A percentile compares a stretch with the other conserved stretches of the same genome.
Conservation (phyloP, 2,329 filamentous ascomycete genomes). For the Mycocentrospora acerina region DNA sequence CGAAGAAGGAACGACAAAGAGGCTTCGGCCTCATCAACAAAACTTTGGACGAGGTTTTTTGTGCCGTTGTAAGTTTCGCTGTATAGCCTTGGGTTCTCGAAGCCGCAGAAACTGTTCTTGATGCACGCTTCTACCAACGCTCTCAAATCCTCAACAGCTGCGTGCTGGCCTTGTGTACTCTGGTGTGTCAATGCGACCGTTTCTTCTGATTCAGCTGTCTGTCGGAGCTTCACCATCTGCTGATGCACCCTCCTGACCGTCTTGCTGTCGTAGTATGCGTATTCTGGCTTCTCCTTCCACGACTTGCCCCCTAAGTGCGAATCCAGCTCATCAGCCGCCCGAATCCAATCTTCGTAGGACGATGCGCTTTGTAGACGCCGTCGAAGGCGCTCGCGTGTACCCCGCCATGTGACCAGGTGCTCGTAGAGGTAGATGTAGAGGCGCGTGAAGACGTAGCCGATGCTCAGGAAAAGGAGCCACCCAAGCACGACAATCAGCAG, state of each 20-base stretch:
- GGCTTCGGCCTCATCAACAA: slow-evolving; percentile 78
- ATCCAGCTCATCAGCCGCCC: slow-evolving; percentile 77
- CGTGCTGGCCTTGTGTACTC: slow-evolving; percentile 30
- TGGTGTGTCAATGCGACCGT: slow-evolving; percentile 33
- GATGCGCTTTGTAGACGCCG: slow-evolving; percentile 69
- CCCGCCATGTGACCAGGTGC: slow-evolving; percentile 86
- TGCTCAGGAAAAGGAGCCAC: slow-evolving; percentile 75
- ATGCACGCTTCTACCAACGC: slow-evolving; percentile 83
- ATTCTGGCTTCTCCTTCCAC: slow-evolving; percentile 75
- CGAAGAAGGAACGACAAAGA: slow-evolving; percentile 68
- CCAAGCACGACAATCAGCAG: slow-evolving; percentile 75
- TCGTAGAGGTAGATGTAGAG: slow-evolving; percentile 93
- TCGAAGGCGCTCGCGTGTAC: slow-evolving; percentile 70
- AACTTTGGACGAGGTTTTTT: slow-evolving; percentile 90
- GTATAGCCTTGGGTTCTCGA: slow-evolving; percentile 93
- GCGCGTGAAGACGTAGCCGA: slow-evolving; percentile 77
- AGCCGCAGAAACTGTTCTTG: slow-evolving; percentile 95
- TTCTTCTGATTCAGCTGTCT: slow-evolving; percentile 58
- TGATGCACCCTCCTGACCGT: slow-evolving; percentile 77
- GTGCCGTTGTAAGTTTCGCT: slow-evolving; percentile 97
- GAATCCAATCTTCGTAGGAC: slow-evolving; percentile 81
- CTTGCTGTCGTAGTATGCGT: slow-evolving; percentile 81
- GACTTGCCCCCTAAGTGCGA: slow-evolving; percentile 74
- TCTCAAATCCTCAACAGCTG: slow-evolving; percentile 73
- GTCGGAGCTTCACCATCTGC: slow-evolving; percentile 68